Evolutionary conservation across 2,329 filamentous ascomycete genomes (phyloP).

Genomic region (Pseudocercospora eumusae): DNA sequence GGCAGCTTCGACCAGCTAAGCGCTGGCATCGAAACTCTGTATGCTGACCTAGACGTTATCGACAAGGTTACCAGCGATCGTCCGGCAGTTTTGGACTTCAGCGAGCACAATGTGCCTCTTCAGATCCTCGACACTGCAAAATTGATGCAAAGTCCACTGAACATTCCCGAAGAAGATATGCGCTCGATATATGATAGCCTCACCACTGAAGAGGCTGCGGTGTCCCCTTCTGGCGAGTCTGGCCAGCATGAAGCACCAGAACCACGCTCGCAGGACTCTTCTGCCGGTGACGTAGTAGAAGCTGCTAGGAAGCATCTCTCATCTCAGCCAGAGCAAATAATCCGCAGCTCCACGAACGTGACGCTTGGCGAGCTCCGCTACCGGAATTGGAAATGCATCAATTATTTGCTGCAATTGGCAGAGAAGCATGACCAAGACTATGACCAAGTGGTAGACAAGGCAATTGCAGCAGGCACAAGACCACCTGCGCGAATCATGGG

Average conservation of each 20-base stretch:
- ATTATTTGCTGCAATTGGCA: slow-evolving; percentile 46
- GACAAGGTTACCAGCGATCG: slow-evolving; percentile 26
- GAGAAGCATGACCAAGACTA: slow-evolving; percentile 35
- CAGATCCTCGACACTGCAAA: slow-evolving; percentile 34
- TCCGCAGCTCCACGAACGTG: slow-evolving; percentile 34
- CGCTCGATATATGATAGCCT: slow-evolving; percentile 48
- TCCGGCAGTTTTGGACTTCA: slow-evolving; percentile 39
- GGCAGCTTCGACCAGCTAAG: slow-evolving; percentile 15
- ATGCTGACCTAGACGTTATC: slow-evolving; percentile 32
- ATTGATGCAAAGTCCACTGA: slow-evolving; percentile 14
- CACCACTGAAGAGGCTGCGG: slow-evolving; percentile 41
- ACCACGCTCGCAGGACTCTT: neutral
- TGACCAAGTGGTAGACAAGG: slow-evolving; percentile 32
- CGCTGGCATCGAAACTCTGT: slow-evolving; percentile 24
- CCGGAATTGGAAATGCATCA: slow-evolving; percentile 53
- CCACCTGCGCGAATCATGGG: slow-evolving; percentile 26
- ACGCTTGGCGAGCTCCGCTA: slow-evolving; percentile 51
- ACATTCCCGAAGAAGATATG: slow-evolving; percentile 36
- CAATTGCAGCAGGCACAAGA: slow-evolving; percentile 30
- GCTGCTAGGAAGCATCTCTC: neutral
- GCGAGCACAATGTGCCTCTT: slow-evolving; percentile 41
- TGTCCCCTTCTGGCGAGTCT: neutral
- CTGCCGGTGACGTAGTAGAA: neutral
- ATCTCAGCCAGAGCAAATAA: neutral
- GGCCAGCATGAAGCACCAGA: neutral